A percentile compares a stretch with the other conserved stretches of the same genome.
These are phyloP conservation scores for Murraya koenigii DNA, from an alignment of 345 rosid species.

Conservation along the genomic window DNA sequence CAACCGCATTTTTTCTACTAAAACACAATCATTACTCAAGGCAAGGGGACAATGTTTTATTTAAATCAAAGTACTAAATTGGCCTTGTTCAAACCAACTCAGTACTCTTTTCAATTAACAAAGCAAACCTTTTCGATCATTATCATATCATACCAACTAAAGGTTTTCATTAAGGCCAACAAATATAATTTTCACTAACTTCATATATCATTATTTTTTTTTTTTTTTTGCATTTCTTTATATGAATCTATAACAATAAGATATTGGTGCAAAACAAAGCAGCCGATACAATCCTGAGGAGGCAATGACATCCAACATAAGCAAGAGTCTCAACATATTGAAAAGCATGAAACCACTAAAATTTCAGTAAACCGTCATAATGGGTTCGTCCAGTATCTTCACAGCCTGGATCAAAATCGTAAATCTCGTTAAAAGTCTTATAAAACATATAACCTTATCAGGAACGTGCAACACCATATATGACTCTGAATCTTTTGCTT, in stretches of 20 bases:
- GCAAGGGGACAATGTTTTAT: not conserved
- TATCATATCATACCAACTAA: not conserved
- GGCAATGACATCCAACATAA: not conserved
- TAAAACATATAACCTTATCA: conserved; percentile 14
- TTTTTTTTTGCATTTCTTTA: too few relatives aligned
- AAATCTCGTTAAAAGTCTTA: conserved; percentile 23
- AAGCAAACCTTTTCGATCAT: not conserved
- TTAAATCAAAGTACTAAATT: not conserved
- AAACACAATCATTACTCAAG: too few relatives aligned
- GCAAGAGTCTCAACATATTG: not conserved
- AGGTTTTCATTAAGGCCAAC: too few relatives aligned
- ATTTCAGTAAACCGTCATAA: not conserved
- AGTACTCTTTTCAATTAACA: not conserved
- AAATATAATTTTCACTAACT: too few relatives aligned
- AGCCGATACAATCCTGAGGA: too few relatives aligned
- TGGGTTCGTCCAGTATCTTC: not conserved
- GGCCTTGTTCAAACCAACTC: not conserved
- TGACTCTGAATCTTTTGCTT: conserved; percentile 27
- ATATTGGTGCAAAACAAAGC: not conserved
- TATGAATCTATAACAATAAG: not conserved
- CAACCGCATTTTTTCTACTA: too few relatives aligned
- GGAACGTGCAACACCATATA: conserved; percentile 33
- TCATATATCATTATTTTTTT: too few relatives aligned
- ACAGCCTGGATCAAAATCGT: conserved; percentile 6
- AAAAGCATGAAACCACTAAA: not conserved